Conservation (phyloP, 177 flowering plant genomes). For the Vitis hybrid region DNA sequence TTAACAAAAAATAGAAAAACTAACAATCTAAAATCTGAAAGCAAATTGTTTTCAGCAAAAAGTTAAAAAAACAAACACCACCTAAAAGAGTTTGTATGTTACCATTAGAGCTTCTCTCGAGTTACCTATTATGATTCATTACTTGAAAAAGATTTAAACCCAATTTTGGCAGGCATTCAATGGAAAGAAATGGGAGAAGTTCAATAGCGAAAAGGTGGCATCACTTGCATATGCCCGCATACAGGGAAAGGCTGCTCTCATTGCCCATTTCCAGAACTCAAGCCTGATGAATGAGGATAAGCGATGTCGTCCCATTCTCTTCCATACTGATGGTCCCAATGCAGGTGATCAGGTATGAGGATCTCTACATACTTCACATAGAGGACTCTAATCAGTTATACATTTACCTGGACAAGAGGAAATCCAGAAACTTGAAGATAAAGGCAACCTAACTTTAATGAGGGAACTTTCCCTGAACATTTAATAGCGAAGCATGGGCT, state of each 20-base stretch:
- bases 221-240: slow-evolving; percentile 90
- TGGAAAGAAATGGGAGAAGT: slow-evolving; percentile 95
- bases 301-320: slow-evolving; percentile 87
- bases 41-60: too few relatives aligned
- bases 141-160: background rate
- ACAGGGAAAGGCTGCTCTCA: slow-evolving; percentile 87
- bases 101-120: too few relatives aligned
- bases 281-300: slow-evolving; percentile 97
- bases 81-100: too few relatives aligned
- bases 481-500: too few relatives aligned
- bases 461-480: too few relatives aligned
- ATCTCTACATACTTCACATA: background rate
- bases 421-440: too few relatives aligned
- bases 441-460: too few relatives aligned
- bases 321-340: slow-evolving; percentile 85
- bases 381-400: background rate
- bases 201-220: slow-evolving; percentile 92
- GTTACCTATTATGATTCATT: background rate
- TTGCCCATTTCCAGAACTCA: slow-evolving; percentile 93
- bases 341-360: slow-evolving; percentile 81
- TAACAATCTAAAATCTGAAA: too few relatives aligned
- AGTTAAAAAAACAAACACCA: too few relatives aligned
- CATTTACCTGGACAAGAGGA: too few relatives aligned
- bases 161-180: slow-evolving; percentile 62
- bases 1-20: too few relatives aligned